phyloP scores from a whole-genome alignment of 1,139 yeast genomes.

The Zygosaccharomyces pseudobailii region DNA sequence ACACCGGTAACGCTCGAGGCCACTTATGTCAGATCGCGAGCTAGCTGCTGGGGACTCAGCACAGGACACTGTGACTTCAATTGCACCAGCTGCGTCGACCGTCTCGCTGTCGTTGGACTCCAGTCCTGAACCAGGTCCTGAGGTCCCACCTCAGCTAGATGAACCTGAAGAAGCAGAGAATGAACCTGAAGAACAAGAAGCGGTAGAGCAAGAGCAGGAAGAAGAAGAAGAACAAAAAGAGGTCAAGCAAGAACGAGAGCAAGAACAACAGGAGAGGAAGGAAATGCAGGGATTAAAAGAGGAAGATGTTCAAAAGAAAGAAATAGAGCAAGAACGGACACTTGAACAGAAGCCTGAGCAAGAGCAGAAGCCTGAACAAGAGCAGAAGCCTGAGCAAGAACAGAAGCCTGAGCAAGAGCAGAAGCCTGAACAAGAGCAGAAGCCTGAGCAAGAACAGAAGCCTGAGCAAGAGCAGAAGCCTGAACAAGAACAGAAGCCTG shows the following conservation, averaged over 20 bases:
- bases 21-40: slow-evolving; percentile 12
- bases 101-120: slow-evolving; percentile 8
- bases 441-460: background rate
- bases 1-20: slow-evolving; percentile 1
- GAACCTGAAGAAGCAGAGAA: slow-evolving; percentile 17
- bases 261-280: background rate
- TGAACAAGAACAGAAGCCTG: background rate
- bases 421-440: background rate
- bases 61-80: slow-evolving; percentile 14
- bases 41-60: slow-evolving; percentile 7
- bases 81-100: slow-evolving; percentile 11
- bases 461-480: background rate
- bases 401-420: background rate
- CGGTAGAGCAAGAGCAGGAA: background rate
- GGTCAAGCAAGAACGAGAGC: background rate
- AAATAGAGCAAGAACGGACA: background rate
- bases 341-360: background rate
- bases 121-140: background rate
- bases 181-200: slow-evolving; percentile 3
- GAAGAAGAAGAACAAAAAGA: background rate
- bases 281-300: background rate
- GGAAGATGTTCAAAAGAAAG: background rate
- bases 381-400: background rate
- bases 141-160: background rate
- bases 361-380: background rate